Evolutionary conservation across 192 early-diverging fungal genomes (phyloP).

Genomic region (Diversispora epigaea): DNA sequence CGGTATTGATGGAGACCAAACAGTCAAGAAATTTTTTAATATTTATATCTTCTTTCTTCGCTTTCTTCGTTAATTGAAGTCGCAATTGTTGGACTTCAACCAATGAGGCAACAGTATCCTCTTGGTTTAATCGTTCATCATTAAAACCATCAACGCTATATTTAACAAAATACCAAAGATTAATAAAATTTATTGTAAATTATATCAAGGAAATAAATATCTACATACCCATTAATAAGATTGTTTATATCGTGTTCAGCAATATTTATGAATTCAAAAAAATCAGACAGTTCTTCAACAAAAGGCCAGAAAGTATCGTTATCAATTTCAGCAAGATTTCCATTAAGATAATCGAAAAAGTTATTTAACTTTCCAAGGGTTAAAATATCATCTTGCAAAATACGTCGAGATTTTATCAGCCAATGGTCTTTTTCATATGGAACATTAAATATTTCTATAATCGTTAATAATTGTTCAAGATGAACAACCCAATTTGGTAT

Average conservation of each 20-base stretch:
- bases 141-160: slow-evolving; percentile 20
- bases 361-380: background rate
- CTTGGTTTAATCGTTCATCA: slow-evolving; percentile 30
- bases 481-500: background rate
- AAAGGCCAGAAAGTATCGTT: background rate
- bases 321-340: background rate
- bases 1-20: background rate
- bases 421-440: background rate
- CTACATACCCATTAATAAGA: slow-evolving; percentile 20
- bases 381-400: background rate
- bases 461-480: background rate
- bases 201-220: background rate
- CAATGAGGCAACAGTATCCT: slow-evolving; percentile 20
- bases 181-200: background rate
- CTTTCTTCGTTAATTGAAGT: slow-evolving; percentile 6
- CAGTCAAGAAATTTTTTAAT: background rate
- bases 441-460: background rate
- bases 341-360: background rate
- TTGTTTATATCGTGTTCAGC: slow-evolving; percentile 27
- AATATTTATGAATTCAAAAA: background rate
- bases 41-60: background rate
- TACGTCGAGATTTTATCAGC: background rate
- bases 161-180: too few relatives aligned
- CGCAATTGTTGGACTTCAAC: slow-evolving; percentile 32
- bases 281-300: background rate